Evolutionary conservation across 352 stramenopile species (phyloP).

Genomic region (Phytophthora lateralis): DNA sequence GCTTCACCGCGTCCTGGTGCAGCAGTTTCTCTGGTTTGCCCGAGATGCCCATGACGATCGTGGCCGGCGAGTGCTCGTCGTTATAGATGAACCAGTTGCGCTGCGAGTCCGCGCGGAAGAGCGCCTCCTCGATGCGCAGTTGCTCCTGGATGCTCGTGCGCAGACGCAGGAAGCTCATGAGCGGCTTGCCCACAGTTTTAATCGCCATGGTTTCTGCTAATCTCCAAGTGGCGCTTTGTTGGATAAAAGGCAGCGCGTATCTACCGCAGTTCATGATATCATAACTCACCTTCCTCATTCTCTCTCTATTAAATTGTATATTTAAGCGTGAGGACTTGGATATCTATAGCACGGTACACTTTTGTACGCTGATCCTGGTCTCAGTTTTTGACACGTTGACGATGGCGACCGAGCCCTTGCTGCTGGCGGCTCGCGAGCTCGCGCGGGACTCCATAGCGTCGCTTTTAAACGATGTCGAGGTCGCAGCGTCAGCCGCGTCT

Average conservation of each 20-base stretch:
- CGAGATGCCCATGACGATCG: slow-evolving; percentile 95
- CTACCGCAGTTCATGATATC: no score
- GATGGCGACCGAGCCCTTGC: slow-evolving; percentile 32
- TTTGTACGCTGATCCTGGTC: not conserved
- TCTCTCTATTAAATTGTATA: no score
- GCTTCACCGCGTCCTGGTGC: slow-evolving; percentile 82
- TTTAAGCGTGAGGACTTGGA: not conserved
- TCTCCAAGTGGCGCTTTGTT: slow-evolving; percentile 1
- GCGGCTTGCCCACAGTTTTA: slow-evolving; percentile 38
- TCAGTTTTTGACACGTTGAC: slow-evolving; percentile 32
- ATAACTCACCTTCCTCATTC: no score
- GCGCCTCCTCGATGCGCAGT: slow-evolving; percentile 92
- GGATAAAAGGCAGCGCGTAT: slow-evolving; percentile 14
- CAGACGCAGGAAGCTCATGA: slow-evolving; percentile 75
- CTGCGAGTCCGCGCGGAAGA: slow-evolving; percentile 89
- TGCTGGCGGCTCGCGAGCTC: slow-evolving; percentile 48
- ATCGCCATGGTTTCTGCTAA: slow-evolving; percentile 15
- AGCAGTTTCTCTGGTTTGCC: slow-evolving; percentile 93
- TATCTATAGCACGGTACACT: not conserved
- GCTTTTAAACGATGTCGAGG: slow-evolving; percentile 5
- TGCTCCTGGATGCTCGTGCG: slow-evolving; percentile 77
- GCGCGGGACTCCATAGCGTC: slow-evolving; percentile 16
- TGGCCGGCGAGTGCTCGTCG: slow-evolving; percentile 63
- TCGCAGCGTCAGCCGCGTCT: slow-evolving; percentile 25
- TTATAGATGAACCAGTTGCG: slow-evolving; percentile 89